Percentiles rank a stretch among this genome's conserved stretches.
Evolutionary conservation across 2,329 filamentous ascomycete genomes (phyloP).

Genomic region (Xylaria sp.): DNA sequence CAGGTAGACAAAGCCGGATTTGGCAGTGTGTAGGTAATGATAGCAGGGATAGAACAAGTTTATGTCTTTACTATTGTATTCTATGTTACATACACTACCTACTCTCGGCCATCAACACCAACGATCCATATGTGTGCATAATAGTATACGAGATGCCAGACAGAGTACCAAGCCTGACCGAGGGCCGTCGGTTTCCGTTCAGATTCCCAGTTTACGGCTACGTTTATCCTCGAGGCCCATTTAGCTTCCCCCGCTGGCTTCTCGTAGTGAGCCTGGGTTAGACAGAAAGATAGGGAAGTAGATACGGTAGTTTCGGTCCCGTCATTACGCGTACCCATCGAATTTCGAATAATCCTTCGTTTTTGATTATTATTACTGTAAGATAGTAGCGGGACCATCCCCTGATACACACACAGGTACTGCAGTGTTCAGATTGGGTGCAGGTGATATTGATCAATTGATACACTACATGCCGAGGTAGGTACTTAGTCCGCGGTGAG

Average conservation of each 20-base stretch:
- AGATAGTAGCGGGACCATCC: conserved; percentile 13
- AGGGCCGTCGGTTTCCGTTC: neutral
- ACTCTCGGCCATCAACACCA: neutral
- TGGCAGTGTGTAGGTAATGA: conserved; percentile 4
- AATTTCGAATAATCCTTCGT: conserved; percentile 25
- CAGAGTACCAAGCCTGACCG: neutral
- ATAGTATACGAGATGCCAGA: neutral
- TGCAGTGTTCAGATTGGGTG: neutral
- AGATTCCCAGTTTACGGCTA: neutral
- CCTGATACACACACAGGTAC: conserved; percentile 5
- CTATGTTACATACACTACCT: neutral
- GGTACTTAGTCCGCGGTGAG: neutral
- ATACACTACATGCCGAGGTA: neutral
- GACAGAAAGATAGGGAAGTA: neutral
- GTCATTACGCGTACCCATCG: conserved; percentile 26
- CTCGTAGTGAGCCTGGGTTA: neutral
- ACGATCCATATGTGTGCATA: neutral
- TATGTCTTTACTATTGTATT: neutral
- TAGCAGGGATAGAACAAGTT: neutral
- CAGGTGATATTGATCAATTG: neutral
- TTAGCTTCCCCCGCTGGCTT: neutral
- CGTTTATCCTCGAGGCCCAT: neutral
- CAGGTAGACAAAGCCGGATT: conserved; percentile 6
- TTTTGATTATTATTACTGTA: conserved; percentile 16
- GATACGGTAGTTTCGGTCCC: neutral